Conservation (phyloP, 176 grass and related monocot genomes). For the Bonia amplexicaulis region DNA sequence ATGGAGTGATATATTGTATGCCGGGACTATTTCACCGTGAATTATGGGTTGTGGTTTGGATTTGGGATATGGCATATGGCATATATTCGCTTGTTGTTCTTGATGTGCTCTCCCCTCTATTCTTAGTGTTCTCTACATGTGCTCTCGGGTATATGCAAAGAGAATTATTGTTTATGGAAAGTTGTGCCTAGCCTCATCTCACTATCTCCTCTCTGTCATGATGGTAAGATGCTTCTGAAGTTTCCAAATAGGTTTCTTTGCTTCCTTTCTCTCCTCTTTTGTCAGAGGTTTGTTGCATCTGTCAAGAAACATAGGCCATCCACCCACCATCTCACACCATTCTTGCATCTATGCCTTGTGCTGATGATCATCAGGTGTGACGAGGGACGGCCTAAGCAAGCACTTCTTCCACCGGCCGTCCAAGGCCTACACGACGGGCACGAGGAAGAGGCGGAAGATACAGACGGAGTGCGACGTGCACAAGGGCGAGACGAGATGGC, state of each 20-base stretch:
- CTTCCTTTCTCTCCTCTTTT: slow-evolving; percentile 44
- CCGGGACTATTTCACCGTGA: slow-evolving; percentile 34
- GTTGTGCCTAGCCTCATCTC: slow-evolving; percentile 54
- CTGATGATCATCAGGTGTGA: slow-evolving; percentile 70
- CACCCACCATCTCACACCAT: slow-evolving; percentile 33
- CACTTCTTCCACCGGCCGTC: slow-evolving; percentile 99
- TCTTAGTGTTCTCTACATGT: slow-evolving; percentile 52
- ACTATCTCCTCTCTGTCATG: slow-evolving; percentile 38
- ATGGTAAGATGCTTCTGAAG: slow-evolving; percentile 81
- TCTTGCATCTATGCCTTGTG: slow-evolving; percentile 20
- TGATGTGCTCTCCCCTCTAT: slow-evolving; percentile 52
- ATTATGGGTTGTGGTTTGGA: slow-evolving; percentile 38
- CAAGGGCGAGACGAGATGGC: slow-evolving; percentile 92
- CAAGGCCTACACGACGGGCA: slow-evolving; percentile 95
- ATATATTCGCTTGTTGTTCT: slow-evolving; percentile 58
- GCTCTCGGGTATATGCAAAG: slow-evolving; percentile 64
- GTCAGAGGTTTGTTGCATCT: slow-evolving; percentile 62
- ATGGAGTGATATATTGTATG: slow-evolving; percentile 46
- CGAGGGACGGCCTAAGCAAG: slow-evolving; percentile 93
- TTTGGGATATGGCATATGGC: slow-evolving; percentile 58
- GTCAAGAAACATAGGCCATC: slow-evolving; percentile 60
- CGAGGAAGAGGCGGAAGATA: slow-evolving; percentile 94
- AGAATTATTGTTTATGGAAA: slow-evolving; percentile 70
- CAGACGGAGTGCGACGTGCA: slow-evolving; percentile 78
- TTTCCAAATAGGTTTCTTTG: slow-evolving; percentile 81